Conservation (phyloP, 2,329 filamentous ascomycete genomes). For the Fusarium citri region DNA sequence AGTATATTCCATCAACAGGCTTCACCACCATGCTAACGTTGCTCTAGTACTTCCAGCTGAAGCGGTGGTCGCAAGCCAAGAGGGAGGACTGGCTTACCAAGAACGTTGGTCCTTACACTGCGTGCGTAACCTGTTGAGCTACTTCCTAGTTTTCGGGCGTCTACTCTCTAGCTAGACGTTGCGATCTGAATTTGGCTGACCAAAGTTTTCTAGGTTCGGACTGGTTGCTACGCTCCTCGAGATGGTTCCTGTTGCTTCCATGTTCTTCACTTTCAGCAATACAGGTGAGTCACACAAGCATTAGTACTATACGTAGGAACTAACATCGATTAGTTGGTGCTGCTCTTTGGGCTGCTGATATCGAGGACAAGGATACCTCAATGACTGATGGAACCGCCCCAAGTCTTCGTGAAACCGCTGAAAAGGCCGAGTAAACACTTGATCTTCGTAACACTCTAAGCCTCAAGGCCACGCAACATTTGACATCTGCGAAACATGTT, state of each 20-base stretch:
- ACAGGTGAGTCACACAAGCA: conserved; percentile 62
- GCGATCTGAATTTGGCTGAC: conserved; percentile 13
- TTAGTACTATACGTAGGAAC: not conserved
- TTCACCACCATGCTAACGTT: conserved; percentile 7
- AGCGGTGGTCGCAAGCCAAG: conserved; percentile 78
- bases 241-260: conserved; percentile 83
- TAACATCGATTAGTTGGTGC: conserved; percentile 73
- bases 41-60: conserved; percentile 86
- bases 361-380: conserved; percentile 69
- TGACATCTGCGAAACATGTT: conserved; percentile 9
- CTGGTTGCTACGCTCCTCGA: conserved; percentile 82
- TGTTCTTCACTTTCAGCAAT: conserved; percentile 91
- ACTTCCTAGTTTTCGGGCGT: not conserved
- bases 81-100: conserved; percentile 75
- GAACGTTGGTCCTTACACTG: conserved; percentile 81
- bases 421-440: conserved; percentile 58
- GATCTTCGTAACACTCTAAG: not conserved
- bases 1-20: conserved; percentile 40
- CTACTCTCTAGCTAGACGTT: conserved; percentile 7
- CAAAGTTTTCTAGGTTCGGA: conserved; percentile 70
- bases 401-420: conserved; percentile 60
- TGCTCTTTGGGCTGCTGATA: conserved; percentile 92
- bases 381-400: conserved; percentile 66
- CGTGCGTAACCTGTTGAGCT: conserved; percentile 65
- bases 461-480: conserved; percentile 9